Conservation (phyloP, 305 asterid species). For the Rubia balearica region DNA sequence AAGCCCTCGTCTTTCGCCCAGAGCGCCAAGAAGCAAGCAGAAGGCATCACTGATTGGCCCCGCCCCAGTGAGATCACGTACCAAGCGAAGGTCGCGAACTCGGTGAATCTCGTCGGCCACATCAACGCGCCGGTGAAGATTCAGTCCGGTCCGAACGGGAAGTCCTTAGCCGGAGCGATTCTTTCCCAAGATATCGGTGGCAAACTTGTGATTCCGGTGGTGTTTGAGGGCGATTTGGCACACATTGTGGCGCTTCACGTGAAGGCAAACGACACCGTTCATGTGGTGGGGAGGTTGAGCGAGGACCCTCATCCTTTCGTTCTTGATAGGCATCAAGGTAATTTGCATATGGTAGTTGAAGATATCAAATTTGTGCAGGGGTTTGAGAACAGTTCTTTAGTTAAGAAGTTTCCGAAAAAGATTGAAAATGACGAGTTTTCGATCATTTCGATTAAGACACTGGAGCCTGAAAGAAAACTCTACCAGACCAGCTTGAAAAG, state of each 20-base stretch:
- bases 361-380: slow-evolving; percentile 63
- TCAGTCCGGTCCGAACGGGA: slow-evolving; percentile 40
- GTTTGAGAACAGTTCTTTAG: slow-evolving; percentile 17
- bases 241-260: slow-evolving; percentile 57
- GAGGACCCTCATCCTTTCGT: slow-evolving; percentile 35
- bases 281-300: slow-evolving; percentile 61
- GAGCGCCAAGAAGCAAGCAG: slow-evolving; percentile 24
- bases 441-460: slow-evolving; percentile 3
- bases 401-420: slow-evolving; percentile 18
- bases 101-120: slow-evolving; percentile 61
- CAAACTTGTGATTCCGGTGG: slow-evolving; percentile 47
- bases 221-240: slow-evolving; percentile 81
- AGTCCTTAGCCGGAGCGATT: slow-evolving; percentile 42
- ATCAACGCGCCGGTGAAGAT: slow-evolving; percentile 50
- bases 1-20: not conserved
- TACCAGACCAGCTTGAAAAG: slow-evolving; percentile 14
- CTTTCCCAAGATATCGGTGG: slow-evolving; percentile 30
- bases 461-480: slow-evolving; percentile 11
- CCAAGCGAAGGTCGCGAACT: slow-evolving; percentile 57
- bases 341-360: slow-evolving; percentile 55
- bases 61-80: slow-evolving; percentile 62
- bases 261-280: slow-evolving; percentile 55
- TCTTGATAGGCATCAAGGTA: slow-evolving; percentile 31
- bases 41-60: slow-evolving; percentile 38
- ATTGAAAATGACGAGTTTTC: not conserved